These are phyloP conservation scores for Malassezia vespertilionis DNA, from an alignment of 1,284 basidiomycete genomes.

Conservation along the genomic window DNA sequence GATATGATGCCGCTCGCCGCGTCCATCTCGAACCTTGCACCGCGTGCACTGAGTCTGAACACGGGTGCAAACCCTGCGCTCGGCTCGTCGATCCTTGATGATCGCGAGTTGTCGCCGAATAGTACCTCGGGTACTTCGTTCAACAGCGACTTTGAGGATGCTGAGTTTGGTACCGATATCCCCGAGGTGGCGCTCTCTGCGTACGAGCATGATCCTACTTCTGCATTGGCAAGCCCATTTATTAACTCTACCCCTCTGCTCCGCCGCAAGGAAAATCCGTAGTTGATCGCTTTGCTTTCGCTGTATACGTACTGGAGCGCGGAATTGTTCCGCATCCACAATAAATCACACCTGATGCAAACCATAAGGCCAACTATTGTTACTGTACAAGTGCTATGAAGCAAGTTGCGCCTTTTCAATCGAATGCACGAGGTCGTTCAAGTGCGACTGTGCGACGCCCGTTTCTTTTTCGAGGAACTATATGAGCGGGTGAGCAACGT, in stretches of 20 bases:
- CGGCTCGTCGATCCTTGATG: slow-evolving; percentile 19
- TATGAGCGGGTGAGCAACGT: slow-evolving; percentile 1
- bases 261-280: no score
- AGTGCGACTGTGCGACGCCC: slow-evolving; percentile 15
- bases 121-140: slow-evolving; percentile 13
- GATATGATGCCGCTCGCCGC: slow-evolving; percentile 10
- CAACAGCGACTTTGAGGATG: slow-evolving; percentile 38
- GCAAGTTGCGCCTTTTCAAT: slow-evolving; percentile 4
- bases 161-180: slow-evolving; percentile 17
- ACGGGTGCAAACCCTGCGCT: slow-evolving; percentile 8
- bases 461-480: slow-evolving; percentile 17
- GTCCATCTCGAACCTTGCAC: slow-evolving; percentile 10
- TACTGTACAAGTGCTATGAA: not conserved
- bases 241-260: no score
- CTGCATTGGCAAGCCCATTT: no score
- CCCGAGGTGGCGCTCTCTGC: slow-evolving; percentile 1
- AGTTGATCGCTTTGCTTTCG: no score
- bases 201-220: not conserved
- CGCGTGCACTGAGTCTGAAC: slow-evolving; percentile 12
- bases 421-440: slow-evolving; percentile 18
- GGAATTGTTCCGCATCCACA: no score
- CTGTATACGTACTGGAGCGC: no score
- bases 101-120: slow-evolving; percentile 26
- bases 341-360: no score
- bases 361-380: no score